Conservation (phyloP, 2,329 filamentous ascomycete genomes). For the Epichloe bromicola region DNA sequence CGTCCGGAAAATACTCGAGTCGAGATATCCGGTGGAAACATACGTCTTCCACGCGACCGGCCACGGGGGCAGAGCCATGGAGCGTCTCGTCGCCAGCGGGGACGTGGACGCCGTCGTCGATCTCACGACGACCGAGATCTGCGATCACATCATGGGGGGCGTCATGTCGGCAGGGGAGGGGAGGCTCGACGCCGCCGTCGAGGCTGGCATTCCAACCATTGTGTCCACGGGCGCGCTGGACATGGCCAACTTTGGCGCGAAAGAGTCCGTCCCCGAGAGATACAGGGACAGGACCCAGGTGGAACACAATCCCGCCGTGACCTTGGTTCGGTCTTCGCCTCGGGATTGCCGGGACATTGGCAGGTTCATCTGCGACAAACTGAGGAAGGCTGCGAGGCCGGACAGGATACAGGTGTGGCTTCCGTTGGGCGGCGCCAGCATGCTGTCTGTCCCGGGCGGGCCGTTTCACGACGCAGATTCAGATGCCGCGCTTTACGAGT, state of each 20-base stretch:
- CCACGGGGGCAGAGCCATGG: constrained; percentile 56
- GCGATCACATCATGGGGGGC: constrained; percentile 50
- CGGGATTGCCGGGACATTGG: constrained; percentile 45
- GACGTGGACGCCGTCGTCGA: constrained; percentile 54
- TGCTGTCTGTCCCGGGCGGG: constrained; percentile 39
- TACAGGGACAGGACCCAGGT: constrained; percentile 39
- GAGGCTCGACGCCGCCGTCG: constrained; percentile 43
- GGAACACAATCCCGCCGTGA: constrained; percentile 54
- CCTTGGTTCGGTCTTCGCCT: constrained; percentile 49
- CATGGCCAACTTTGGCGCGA: constrained; percentile 52
- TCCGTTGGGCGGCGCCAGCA: constrained; percentile 47
- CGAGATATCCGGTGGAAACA: constrained; percentile 35
- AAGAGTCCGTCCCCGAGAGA: constrained; percentile 38
- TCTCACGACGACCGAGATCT: constrained; percentile 58
- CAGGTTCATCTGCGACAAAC: constrained; percentile 39
- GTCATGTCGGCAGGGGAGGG: constrained; percentile 45
- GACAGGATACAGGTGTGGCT: constrained; percentile 41
- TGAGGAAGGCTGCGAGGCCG: constrained; percentile 27
- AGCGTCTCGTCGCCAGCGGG: constrained; percentile 43
- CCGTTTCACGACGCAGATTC: constrained; percentile 36
- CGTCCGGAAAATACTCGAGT: constrained; percentile 37
- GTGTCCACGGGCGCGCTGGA: constrained; percentile 41
- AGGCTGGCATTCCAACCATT: constrained; percentile 41
- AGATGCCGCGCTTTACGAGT: constrained; percentile 37
- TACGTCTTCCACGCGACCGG: constrained; percentile 61